Evolutionary conservation across 768 basidiomycete genomes (phyloP), one percentile per base, ranked within the genome.

Genomic region (Crucibulum laeve): DNA sequence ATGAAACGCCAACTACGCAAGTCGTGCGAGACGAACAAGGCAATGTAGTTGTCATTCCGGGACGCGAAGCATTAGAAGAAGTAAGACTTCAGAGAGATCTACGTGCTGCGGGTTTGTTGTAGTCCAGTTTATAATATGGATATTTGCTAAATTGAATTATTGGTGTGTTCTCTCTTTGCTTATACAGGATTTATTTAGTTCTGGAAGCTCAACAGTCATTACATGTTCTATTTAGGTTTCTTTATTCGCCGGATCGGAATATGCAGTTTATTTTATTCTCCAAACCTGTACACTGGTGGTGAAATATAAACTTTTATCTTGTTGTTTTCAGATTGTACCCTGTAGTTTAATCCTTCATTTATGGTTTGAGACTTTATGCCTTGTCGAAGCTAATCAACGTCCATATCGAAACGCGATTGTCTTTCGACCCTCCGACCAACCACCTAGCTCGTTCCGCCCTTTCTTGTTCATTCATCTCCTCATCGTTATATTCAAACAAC

Each of bases 331-430:
- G n/a, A n/a, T n/a, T n/a, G n/a, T n/a, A n/a, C n/a, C n/a, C n/a
- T n/a, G n/a, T 33, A 40, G 32, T 22, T 18, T 23, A 38, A 22
- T 26, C 17, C 45, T 44, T 35, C 24, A 13, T 21, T 37, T 11
- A 10, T 17, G 0, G 6, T n/a, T 43, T 47, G 4, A 21, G 11
- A 26, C n/a, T 47, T 50, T 17, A 44, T 7, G 38, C 56, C 49
- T 67, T 75, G 25, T 59, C 57, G 50, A 81, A 81, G 43, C 58
- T 71, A 28, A 80, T 79, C 43, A 84, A 56, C 34, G 72, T 63
- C 91, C 91, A 93, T 19, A 92, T 66, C 1, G 81, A 79, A 1
- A 91, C 71, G 22, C 87, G 73, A 33, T 65, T 69, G 53, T 91
- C 89, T 58, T 84, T 84, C 1, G 79, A 76, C 10, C 79, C 85